phyloP scores from a whole-genome alignment of 1,139 yeast genomes.

The Candida labiduridarum region DNA sequence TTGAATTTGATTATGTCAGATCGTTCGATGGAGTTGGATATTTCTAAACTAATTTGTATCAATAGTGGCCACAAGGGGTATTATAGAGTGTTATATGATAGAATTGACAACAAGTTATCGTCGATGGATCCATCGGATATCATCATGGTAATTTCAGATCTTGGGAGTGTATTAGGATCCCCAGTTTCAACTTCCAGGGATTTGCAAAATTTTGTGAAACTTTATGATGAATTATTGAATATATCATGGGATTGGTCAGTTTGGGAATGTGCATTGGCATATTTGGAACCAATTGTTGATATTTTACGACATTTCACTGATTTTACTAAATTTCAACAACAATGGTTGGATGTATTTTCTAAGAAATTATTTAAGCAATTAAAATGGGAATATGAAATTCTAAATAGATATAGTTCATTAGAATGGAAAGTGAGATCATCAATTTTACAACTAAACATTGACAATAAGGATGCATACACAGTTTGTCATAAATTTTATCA shows the following conservation, averaged over 20 bases:
- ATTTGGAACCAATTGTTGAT: constrained; percentile 35
- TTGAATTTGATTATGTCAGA: constrained; percentile 51
- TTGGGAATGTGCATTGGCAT: constrained; percentile 31
- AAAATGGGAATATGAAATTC: constrained; percentile 20
- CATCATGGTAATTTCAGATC: constrained; percentile 38
- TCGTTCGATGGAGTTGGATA: constrained; percentile 40
- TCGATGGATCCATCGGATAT: constrained; percentile 31
- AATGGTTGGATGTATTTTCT: constrained; percentile 24
- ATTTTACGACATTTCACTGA: constrained; percentile 31
- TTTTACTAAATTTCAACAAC: constrained; percentile 22
- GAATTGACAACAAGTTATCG: constrained; percentile 23
- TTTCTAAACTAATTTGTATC: constrained; percentile 27
- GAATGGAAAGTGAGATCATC: constrained; percentile 47
- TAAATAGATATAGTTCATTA: constrained; percentile 13
- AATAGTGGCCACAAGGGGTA: constrained; percentile 53
- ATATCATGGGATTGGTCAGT: constrained; percentile 26
- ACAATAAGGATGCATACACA: constrained; percentile 27
- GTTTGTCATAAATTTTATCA: constrained; percentile 46
- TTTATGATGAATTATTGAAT: constrained; percentile 30
- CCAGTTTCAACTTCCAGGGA: constrained; percentile 23
- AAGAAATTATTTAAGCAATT: constrained; percentile 24
- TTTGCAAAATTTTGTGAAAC: constrained; percentile 28
- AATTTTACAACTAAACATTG: constrained; percentile 38
- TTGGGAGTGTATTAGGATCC: constrained; percentile 34
- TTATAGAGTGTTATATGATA: constrained; percentile 36